phyloP scores from a whole-genome alignment of 192 early-diverging fungal genomes.

The Coemansia sp. region DNA sequence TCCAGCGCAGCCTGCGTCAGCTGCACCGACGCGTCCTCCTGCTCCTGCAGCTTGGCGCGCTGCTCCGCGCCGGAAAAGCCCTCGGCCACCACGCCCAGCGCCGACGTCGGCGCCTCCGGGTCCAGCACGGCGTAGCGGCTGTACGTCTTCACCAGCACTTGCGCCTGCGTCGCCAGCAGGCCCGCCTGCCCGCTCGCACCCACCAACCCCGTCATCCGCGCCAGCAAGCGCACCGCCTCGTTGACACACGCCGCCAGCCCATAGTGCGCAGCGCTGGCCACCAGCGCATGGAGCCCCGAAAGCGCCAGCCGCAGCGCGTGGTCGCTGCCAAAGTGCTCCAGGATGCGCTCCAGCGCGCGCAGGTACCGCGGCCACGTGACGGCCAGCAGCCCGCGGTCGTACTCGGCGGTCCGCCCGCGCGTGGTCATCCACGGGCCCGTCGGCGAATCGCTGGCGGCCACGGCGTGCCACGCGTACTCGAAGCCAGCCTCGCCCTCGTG shows the following conservation, averaged over 20 bases:
- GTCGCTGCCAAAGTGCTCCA: conserved; percentile 20
- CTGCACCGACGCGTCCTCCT: conserved; percentile 22
- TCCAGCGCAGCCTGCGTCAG: conserved; percentile 71
- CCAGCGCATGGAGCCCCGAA: conserved; percentile 31
- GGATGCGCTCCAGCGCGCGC: conserved; percentile 46
- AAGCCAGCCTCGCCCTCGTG: conserved; percentile 93
- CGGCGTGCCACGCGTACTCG: conserved; percentile 88
- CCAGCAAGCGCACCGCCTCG: conserved; percentile 69
- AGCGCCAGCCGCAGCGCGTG: conserved; percentile 26
- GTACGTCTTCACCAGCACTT: conserved; percentile 25
- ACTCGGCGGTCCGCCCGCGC: conserved; percentile 55
- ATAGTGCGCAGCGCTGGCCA: conserved; percentile 57
- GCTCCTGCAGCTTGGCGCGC: conserved; percentile 34
- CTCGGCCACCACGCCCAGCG: conserved; percentile 32
- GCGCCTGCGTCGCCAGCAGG: conserved; percentile 23
- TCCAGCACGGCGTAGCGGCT: conserved; percentile 29
- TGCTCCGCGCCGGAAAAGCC: conserved; percentile 25
- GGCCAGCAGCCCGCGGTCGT: conserved; percentile 79
- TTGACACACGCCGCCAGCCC: conserved; percentile 77
- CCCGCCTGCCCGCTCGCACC: conserved; percentile 6
- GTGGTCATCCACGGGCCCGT: conserved; percentile 59
- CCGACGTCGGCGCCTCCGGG: conserved; percentile 34
- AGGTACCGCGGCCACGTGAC: conserved; percentile 73
- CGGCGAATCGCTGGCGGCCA: conserved; percentile 54
- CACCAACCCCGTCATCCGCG: conserved; percentile 73